Percentiles rank a stretch among this genome's conserved stretches.
Conservation (phyloP, 2,329 filamentous ascomycete species). For the Nemania abortiva region DNA sequence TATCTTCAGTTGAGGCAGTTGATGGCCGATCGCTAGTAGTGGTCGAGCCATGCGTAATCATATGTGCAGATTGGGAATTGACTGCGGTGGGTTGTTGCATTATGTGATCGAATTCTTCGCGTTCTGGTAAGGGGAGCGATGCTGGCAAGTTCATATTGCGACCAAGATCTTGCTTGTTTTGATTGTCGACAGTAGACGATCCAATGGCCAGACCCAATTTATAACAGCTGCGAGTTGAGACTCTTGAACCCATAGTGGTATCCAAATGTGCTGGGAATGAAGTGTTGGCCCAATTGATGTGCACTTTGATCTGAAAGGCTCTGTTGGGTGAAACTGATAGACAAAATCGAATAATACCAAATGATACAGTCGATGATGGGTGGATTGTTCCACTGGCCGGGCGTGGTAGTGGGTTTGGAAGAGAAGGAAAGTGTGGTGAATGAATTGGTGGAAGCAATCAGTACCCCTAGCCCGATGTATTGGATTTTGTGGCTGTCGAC, state of each 20-base stretch:
- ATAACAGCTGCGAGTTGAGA: background rate
- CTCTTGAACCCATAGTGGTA: background rate
- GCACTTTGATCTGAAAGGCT: background rate
- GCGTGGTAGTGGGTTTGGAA: background rate
- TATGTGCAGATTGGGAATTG: background rate
- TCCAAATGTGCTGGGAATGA: background rate
- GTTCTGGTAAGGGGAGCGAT: background rate
- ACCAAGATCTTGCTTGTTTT: background rate
- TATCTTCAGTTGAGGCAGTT: background rate
- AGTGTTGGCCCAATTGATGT: conserved; percentile 1
- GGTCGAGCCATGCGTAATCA: background rate
- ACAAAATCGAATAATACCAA: background rate
- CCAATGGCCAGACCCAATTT: background rate
- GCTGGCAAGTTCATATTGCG: background rate
- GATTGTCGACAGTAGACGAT: background rate
- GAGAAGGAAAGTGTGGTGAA: conserved; percentile 12
- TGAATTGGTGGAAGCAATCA: conserved; percentile 3
- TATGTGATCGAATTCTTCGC: background rate
- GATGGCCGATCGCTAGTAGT: background rate
- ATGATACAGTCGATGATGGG: background rate
- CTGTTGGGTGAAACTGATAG: background rate
- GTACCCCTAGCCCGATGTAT: conserved; percentile 10
- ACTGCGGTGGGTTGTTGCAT: background rate
- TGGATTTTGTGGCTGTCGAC: conserved; percentile 15
- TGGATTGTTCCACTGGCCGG: background rate